Base-by-base conservation (phyloP, 2,329 filamentous ascomycete species). In the Esteya vermicola region DNA sequence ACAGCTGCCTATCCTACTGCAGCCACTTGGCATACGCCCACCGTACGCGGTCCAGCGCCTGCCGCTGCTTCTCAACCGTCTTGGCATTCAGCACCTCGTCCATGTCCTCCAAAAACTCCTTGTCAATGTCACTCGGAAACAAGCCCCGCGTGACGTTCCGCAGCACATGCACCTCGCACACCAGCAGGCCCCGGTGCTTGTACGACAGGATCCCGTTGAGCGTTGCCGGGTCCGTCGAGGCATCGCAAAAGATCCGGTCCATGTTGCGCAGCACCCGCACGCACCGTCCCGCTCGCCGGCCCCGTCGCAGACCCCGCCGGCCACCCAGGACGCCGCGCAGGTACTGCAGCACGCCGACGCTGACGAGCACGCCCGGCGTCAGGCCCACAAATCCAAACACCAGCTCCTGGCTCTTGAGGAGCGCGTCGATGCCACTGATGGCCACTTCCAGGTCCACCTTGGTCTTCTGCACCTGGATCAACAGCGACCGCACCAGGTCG, bases 391-490 rank as follows among this genome's bases (percentile, higher is more conserved):
- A 94, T n/a, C 85, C 91, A 61, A 98, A 98, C 20, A 98, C 84
- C 36, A 98, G 71, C 56, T 98, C 89, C 55, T 98, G 91, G 53
- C 88, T 95, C 63, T 91, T 94, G 43, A 98, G 70, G 25, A 98
- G 71, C 26, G 85, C 77, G 64, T 98, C 89, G 48, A 98, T 98
- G 16, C 91, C 91, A 44, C 83, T 85, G 63, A 98, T 88, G 13
- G 91, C 91, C 45, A 96, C 79, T 58, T 98, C 91, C 12, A 98
- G 78, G 54, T 98, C 91, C 9, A 98, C 91, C 64, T 98, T 98
- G 19, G 91, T 96, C 68, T 98, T 98, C 54, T 98, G 91, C 28
- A 98, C 80, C 55, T 98, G 91, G 41, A 98, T 96, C 33, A 98
- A 68, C 22, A 98, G 73, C 5, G 89, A 86, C 38, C 89, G 79